A percentile compares a stretch with the other conserved stretches of the same genome.
Evolutionary conservation across 108 stramenopile species (phyloP).

Genomic region (Pseudonitzschia pungens): DNA sequence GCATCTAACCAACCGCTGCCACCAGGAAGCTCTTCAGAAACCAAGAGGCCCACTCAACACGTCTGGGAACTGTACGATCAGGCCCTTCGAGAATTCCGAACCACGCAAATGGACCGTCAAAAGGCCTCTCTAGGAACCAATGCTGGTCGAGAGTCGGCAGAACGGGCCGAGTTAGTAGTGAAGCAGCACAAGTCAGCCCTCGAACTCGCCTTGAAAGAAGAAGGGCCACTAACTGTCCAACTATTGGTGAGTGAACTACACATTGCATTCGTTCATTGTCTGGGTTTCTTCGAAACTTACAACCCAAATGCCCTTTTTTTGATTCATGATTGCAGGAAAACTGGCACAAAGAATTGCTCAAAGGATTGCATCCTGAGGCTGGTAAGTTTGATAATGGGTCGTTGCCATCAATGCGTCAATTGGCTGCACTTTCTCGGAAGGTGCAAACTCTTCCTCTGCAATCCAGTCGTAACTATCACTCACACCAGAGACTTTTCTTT

Average conservation of each 20-base stretch:
- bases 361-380: constrained; percentile 36
- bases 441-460: background rate
- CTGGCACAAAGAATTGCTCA: constrained; percentile 27
- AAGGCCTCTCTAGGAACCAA: constrained; percentile 40
- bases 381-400: background rate
- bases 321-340: background rate
- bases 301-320: background rate
- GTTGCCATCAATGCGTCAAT: background rate
- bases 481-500: background rate
- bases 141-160: constrained; percentile 29
- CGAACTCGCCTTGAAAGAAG: constrained; percentile 23
- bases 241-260: background rate
- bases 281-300: no score
- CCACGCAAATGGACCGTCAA: constrained; percentile 49
- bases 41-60: constrained; percentile 11
- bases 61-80: constrained; percentile 25
- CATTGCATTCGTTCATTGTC: background rate
- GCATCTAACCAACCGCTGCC: background rate
- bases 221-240: background rate
- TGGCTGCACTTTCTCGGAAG: background rate
- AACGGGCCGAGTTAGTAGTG: constrained; percentile 21
- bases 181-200: constrained; percentile 25
- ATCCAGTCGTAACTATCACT: background rate
- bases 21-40: background rate
- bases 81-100: constrained; percentile 39